Evolutionary conservation across 78 protist genomes (phyloP).

Genomic region (Dictyostelium brefeldianum): DNA sequence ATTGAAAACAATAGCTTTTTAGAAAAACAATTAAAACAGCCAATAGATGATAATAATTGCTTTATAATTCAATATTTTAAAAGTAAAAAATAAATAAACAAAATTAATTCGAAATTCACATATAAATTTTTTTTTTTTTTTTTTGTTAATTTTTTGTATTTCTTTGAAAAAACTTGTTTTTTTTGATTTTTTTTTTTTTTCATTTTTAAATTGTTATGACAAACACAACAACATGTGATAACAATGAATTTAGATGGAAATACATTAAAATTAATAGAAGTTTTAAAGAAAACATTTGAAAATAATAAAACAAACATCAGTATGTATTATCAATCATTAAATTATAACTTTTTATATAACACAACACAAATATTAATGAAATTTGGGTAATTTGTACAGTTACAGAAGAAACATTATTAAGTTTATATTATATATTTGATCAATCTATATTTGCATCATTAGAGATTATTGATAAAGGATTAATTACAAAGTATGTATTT

Average conservation of each 20-base stretch:
- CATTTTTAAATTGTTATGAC: too few relatives aligned
- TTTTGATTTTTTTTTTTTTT: too few relatives aligned
- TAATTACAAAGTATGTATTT: neutral
- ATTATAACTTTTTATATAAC: neutral
- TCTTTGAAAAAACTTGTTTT: too few relatives aligned
- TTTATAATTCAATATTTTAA: too few relatives aligned
- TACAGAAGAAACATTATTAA: constrained; percentile 44
- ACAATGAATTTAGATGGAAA: neutral
- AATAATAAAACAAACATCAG: constrained; percentile 5
- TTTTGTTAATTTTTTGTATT: too few relatives aligned
- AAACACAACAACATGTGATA: neutral
- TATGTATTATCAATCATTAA: neutral
- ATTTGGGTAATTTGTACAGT: too few relatives aligned
- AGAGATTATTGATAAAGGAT: constrained; percentile 36
- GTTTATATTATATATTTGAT: constrained; percentile 47
- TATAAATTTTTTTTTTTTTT: too few relatives aligned
- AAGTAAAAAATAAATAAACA: too few relatives aligned
- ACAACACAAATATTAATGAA: too few relatives aligned
- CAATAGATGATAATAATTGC: too few relatives aligned
- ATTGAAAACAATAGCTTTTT: neutral
- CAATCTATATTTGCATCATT: constrained; percentile 46
- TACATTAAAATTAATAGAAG: neutral
- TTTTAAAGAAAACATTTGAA: neutral
- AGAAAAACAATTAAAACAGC: neutral
- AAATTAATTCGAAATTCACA: too few relatives aligned